Base-by-base conservation (phyloP, 352 stramenopile species). In the Pythium scleroteichum region DNA sequence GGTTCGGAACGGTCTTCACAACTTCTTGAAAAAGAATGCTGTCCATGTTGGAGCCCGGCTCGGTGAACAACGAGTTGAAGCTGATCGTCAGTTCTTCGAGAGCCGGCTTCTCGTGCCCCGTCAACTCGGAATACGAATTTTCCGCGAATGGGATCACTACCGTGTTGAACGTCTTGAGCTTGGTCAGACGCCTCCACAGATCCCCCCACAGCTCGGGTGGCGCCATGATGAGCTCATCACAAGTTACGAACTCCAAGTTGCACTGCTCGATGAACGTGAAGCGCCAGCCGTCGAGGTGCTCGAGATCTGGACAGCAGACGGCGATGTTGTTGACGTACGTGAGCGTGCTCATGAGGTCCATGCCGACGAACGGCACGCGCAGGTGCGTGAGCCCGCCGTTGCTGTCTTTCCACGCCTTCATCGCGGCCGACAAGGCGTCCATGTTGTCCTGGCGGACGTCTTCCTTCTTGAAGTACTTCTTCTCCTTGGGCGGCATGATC, bases 261-360 rank as follows among this genome's bases (percentile, higher is more conserved):
- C 32, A 33, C 48, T 64, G 57, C 29, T 64, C 57, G 20, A 64
- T 52, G 57, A 64, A 64, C 26, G 57, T 58, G 48, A 64, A 64
- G 12, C 48, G 46, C 48, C 48, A 72, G 17, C 68, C 68, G 29
- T 75, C 68, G 14, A 72, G 19, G 47, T 62, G 64, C 42, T 69
- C 53, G 3, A 75, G 49, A 4, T 55, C 27, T 3, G 58, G 58
- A n/a, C 68, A 75, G 16, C 38, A 66, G 12, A 48, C 22, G 0
- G 54, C 19, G 13, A 75, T 17, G 4, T 51, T 42, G 8, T 24
- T 38, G 1, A 75, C 22, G 17, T 66, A 53, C 33, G 33, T 8
- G 2, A 64, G 23, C n/a, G 50, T 57, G 38, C 38, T 41, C 1
- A 64, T 13, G 17, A 57, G 57, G 16, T 64, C 42, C 24, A 57